These are phyloP conservation scores for Knoxdaviesia capensis DNA, from an alignment of 2,329 filamentous ascomycete species.

Conservation along the genomic window DNA sequence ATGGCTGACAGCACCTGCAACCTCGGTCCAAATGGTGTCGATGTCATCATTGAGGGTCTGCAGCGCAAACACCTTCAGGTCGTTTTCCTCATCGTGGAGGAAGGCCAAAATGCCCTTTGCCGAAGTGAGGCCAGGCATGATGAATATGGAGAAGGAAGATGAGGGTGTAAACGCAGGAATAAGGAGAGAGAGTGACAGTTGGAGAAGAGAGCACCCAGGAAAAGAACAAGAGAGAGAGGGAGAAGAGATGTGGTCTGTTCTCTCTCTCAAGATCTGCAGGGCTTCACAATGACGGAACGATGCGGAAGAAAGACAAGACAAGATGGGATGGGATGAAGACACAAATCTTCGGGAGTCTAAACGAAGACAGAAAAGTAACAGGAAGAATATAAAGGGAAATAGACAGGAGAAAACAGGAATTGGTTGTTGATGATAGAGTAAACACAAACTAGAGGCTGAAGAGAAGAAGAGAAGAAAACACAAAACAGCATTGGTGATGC, in stretches of 20 bases:
- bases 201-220: conserved; percentile 2
- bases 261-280: no score
- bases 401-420: conserved; percentile 5
- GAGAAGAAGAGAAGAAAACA: background rate
- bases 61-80: conserved; percentile 86
- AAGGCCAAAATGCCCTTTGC: conserved; percentile 91
- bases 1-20: conserved; percentile 76
- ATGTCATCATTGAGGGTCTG: conserved; percentile 93
- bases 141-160: conserved; percentile 7
- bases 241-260: conserved; percentile 2
- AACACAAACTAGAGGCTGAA: background rate
- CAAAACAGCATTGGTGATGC: background rate
- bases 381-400: background rate
- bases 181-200: background rate
- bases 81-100: conserved; percentile 80
- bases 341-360: background rate
- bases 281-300: no score
- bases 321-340: background rate
- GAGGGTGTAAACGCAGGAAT: conserved; percentile 1
- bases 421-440: conserved; percentile 5
- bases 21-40: conserved; percentile 93
- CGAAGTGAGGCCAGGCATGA: conserved; percentile 84
- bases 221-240: conserved; percentile 4
- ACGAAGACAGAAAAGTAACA: no score
- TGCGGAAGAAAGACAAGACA: background rate